Evolutionary conservation across 345 rosid genomes (phyloP).

Genomic region (Raphanus raphanistrum): DNA sequence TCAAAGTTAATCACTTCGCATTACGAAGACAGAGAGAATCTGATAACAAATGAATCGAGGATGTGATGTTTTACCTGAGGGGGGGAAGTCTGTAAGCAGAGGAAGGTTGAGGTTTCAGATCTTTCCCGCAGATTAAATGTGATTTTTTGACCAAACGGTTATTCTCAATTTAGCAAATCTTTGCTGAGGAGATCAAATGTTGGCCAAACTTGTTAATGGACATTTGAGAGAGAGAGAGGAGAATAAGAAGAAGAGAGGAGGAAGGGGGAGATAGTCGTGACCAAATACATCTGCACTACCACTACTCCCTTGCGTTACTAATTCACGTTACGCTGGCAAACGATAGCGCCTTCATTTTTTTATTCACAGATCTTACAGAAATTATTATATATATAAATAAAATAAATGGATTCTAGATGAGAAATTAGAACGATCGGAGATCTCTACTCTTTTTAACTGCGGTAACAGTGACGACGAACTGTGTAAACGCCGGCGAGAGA

Average conservation of each 20-base stretch:
- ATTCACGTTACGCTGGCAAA: conserved; percentile 40
- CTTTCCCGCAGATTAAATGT: neutral
- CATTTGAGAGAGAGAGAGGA: conserved; percentile 23
- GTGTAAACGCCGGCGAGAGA: conserved; percentile 35
- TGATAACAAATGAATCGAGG: neutral
- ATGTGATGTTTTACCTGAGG: conserved; percentile 26
- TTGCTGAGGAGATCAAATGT: conserved; percentile 3
- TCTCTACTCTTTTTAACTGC: conserved; percentile 17
- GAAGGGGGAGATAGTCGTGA: conserved; percentile 50
- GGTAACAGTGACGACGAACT: conserved; percentile 27
- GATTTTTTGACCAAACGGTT: conserved; percentile 13
- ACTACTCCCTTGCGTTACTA: neutral
- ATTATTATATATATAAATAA: neutral
- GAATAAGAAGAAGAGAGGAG: conserved; percentile 30
- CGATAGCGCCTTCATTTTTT: conserved; percentile 17
- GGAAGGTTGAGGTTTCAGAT: conserved; percentile 30
- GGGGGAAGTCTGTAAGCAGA: conserved; percentile 18
- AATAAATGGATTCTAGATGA: neutral
- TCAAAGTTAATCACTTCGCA: neutral
- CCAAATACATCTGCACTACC: conserved; percentile 50
- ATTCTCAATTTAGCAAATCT: conserved; percentile 15
- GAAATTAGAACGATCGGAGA: neutral
- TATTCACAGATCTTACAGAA: conserved; percentile 28
- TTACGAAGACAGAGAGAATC: no score
- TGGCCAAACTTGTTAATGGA: conserved; percentile 24